Percentiles rank a stretch among this genome's conserved stretches.
phyloP scores from a whole-genome alignment of 768 basidiomycete genomes.

The Rhizopogon roseolus region DNA sequence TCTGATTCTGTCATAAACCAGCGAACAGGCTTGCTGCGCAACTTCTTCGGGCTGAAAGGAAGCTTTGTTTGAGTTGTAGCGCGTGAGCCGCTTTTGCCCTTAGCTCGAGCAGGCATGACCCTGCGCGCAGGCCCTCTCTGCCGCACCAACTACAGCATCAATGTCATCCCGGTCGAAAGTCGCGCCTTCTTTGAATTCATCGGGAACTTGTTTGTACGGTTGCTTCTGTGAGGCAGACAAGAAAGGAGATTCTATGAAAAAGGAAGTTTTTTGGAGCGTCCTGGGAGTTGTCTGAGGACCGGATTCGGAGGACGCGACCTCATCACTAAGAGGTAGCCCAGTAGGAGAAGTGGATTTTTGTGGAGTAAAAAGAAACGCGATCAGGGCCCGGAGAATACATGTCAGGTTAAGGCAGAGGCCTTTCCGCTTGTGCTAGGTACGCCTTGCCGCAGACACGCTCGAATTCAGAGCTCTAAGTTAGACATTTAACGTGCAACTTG shows the following conservation, averaged over 20 bases:
- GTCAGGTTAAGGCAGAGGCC: neutral
- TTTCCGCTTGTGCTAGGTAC: neutral
- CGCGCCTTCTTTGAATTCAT: slow-evolving; percentile 29
- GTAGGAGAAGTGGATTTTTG: slow-evolving; percentile 9
- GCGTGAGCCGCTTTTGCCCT: slow-evolving; percentile 1
- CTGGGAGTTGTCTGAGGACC: neutral
- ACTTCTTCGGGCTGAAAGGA: slow-evolving; percentile 68
- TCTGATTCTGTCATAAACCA: slow-evolving; percentile 34
- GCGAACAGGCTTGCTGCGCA: slow-evolving; percentile 30
- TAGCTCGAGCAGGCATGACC: slow-evolving; percentile 10
- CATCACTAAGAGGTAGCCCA: slow-evolving; percentile 6
- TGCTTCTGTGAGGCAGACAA: slow-evolving; percentile 34
- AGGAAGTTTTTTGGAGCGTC: slow-evolving; percentile 8
- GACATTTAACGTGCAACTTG: too few relatives aligned
- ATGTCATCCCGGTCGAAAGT: slow-evolving; percentile 26
- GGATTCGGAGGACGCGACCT: slow-evolving; percentile 3
- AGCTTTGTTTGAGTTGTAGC: slow-evolving; percentile 28
- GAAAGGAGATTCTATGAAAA: slow-evolving; percentile 35
- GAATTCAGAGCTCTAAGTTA: too few relatives aligned
- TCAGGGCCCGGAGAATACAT: slow-evolving; percentile 14
- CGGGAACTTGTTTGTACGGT: slow-evolving; percentile 35
- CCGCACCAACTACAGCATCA: slow-evolving; percentile 55
- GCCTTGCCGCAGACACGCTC: slow-evolving; percentile 12
- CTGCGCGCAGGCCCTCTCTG: neutral
- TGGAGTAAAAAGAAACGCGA: slow-evolving; percentile 11